Percentiles rank a stretch among this genome's conserved stretches.
Evolutionary conservation across 192 early-diverging fungal genomes (phyloP).

Genomic region (Rhizoclosmatium sp.): DNA sequence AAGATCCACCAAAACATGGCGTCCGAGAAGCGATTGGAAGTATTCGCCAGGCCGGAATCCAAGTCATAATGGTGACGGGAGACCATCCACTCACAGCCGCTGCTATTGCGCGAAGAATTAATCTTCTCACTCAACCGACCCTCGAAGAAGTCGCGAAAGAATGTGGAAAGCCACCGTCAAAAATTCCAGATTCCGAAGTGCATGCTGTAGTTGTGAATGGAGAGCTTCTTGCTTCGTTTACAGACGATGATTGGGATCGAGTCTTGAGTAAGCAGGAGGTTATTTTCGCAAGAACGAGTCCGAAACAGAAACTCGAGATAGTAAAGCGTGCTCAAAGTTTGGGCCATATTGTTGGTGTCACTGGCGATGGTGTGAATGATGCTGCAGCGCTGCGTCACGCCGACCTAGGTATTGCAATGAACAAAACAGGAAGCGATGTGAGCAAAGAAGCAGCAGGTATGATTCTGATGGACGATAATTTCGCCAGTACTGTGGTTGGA

Average conservation of each 20-base stretch:
- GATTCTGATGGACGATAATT: constrained; percentile 98
- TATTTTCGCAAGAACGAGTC: constrained; percentile 93
- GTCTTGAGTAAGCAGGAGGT: constrained; percentile 83
- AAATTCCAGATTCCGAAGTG: constrained; percentile 75
- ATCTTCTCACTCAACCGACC: constrained; percentile 57
- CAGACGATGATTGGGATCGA: constrained; percentile 81
- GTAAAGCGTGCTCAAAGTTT: constrained; percentile 85
- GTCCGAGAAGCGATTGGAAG: constrained; percentile 89
- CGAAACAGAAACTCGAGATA: constrained; percentile 94
- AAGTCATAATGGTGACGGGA: constrained; percentile 96
- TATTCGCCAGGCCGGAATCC: constrained; percentile 88
- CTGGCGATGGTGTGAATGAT: constrained; percentile 97
- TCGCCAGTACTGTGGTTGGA: constrained; percentile 89
- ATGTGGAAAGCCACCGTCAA: not conserved
- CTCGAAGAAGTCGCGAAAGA: constrained; percentile 24
- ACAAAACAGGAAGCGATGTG: constrained; percentile 92
- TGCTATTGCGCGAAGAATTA: constrained; percentile 87
- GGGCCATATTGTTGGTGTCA: constrained; percentile 96
- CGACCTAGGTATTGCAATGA: constrained; percentile 98
- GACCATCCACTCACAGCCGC: constrained; percentile 96
- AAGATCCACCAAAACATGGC: constrained; percentile 95
- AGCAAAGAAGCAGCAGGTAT: constrained; percentile 88
- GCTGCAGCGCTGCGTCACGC: constrained; percentile 93
- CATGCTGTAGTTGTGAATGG: constrained; percentile 84
- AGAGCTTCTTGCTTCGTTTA: constrained; percentile 73